These are phyloP conservation scores for Sporothrix schenckii DNA, from an alignment of 2,329 filamentous ascomycete species.

Conservation along the genomic window DNA sequence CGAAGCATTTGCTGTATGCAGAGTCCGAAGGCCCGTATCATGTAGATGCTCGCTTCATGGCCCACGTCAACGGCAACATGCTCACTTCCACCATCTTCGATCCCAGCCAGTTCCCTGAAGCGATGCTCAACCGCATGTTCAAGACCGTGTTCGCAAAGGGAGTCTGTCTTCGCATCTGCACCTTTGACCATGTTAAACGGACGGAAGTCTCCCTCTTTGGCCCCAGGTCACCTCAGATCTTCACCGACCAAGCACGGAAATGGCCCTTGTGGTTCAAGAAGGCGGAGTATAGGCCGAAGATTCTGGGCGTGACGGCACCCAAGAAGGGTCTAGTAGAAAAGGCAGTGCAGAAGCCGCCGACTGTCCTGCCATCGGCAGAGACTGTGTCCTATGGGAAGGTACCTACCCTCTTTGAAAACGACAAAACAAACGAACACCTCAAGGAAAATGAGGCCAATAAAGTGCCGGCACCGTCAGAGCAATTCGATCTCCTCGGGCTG, in stretches of 20 bases:
- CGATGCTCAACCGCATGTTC: conserved; percentile 32
- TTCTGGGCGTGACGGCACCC: background rate
- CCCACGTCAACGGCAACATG: conserved; percentile 40
- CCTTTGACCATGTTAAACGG: conserved; percentile 31
- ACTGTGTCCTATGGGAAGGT: background rate
- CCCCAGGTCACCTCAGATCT: conserved; percentile 35
- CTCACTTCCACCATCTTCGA: conserved; percentile 41
- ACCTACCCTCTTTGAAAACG: background rate
- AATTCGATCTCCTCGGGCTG: conserved; percentile 27
- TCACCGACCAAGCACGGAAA: conserved; percentile 32
- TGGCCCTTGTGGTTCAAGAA: conserved; percentile 33
- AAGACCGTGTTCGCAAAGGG: conserved; percentile 35
- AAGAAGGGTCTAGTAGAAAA: background rate
- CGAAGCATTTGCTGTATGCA: conserved; percentile 38
- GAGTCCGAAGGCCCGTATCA: conserved; percentile 36
- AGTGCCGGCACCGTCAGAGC: background rate
- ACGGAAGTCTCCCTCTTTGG: conserved; percentile 37
- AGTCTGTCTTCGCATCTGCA: conserved; percentile 40
- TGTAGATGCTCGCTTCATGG: conserved; percentile 40
- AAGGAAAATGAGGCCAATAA: background rate
- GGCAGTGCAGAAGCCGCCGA: background rate
- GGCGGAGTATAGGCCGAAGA: conserved; percentile 32
- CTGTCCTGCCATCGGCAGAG: background rate
- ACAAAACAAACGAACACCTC: background rate
- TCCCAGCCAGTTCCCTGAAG: conserved; percentile 32